Conservation (phyloP, 2,329 filamentous ascomycete species). For the Pseudogymnoascus sp. region DNA sequence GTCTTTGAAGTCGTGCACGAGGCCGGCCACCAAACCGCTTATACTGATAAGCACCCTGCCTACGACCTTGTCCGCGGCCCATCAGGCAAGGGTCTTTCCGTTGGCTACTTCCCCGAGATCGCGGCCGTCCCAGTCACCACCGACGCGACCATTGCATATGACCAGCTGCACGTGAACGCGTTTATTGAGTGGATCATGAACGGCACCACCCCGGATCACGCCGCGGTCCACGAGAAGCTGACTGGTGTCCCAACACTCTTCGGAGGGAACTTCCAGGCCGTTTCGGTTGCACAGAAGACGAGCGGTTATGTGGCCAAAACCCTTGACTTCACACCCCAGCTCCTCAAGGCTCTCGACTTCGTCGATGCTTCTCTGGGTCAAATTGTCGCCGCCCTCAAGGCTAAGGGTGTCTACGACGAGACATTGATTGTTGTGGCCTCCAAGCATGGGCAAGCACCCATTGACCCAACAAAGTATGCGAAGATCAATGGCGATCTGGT, state of each 20-base stretch:
- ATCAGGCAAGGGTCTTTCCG: conserved; percentile 24
- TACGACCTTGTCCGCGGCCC: conserved; percentile 29
- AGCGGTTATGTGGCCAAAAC: conserved; percentile 22
- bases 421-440: conserved; percentile 26
- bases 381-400: conserved; percentile 22
- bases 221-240: conserved; percentile 14
- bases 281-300: conserved; percentile 27
- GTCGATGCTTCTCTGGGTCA: conserved; percentile 26
- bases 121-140: conserved; percentile 17
- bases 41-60: conserved; percentile 29
- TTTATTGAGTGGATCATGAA: conserved; percentile 25
- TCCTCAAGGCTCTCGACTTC: conserved; percentile 25
- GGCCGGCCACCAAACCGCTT: conserved; percentile 24
- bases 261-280: conserved; percentile 28
- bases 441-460: conserved; percentile 28
- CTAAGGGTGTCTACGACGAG: conserved; percentile 23
- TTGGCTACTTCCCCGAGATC: conserved; percentile 30
- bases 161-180: conserved; percentile 25
- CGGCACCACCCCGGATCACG: conserved; percentile 18
- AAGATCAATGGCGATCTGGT: conserved; percentile 20
- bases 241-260: conserved; percentile 23
- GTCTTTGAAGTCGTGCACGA: conserved; percentile 25
- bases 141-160: conserved; percentile 25
- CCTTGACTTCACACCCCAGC: conserved; percentile 20
- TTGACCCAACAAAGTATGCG: conserved; percentile 22